phyloP scores from a whole-genome alignment of 805 yeast species.

The Yamadazyma takamatsuzukensis region DNA sequence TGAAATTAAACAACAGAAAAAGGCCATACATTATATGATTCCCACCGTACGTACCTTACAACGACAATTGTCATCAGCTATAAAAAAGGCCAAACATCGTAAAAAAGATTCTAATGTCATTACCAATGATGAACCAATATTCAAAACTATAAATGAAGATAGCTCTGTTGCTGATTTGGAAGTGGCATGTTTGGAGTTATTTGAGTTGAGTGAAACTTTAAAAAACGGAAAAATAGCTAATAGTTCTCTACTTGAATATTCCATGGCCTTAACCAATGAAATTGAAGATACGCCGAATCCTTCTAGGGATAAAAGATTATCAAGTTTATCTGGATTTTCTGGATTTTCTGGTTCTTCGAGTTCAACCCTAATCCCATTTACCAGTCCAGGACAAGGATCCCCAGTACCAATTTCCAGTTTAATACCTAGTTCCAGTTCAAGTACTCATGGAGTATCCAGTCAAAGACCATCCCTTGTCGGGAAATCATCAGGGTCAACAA shows the following conservation, averaged over 20 bases:
- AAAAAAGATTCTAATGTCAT: constrained; percentile 1
- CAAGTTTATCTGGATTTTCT: too few species aligned
- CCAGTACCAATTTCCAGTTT: too few species aligned
- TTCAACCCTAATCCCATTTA: too few species aligned
- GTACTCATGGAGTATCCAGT: too few species aligned
- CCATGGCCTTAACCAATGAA: too few species aligned
- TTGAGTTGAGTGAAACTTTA: constrained; percentile 29
- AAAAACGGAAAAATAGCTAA: constrained; percentile 22
- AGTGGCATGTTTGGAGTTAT: constrained; percentile 21
- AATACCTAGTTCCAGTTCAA: too few species aligned
- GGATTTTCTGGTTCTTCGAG: too few species aligned
- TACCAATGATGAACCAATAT: constrained; percentile 6
- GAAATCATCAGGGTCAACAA: not conserved
- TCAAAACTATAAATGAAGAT: constrained; percentile 13
- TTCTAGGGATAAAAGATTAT: too few species aligned
- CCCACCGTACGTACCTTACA: constrained; percentile 38
- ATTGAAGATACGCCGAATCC: too few species aligned
- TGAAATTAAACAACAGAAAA: too few species aligned
- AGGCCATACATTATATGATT: constrained; percentile 11
- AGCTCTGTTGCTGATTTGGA: constrained; percentile 27
- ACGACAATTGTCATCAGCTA: constrained; percentile 30
- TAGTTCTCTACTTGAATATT: constrained; percentile 5
- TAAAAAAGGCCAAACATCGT: constrained; percentile 21
- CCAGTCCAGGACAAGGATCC: too few species aligned
- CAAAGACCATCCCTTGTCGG: too few species aligned